Evolutionary conservation across 805 yeast species (phyloP).

Genomic region (Pichia heedii): DNA sequence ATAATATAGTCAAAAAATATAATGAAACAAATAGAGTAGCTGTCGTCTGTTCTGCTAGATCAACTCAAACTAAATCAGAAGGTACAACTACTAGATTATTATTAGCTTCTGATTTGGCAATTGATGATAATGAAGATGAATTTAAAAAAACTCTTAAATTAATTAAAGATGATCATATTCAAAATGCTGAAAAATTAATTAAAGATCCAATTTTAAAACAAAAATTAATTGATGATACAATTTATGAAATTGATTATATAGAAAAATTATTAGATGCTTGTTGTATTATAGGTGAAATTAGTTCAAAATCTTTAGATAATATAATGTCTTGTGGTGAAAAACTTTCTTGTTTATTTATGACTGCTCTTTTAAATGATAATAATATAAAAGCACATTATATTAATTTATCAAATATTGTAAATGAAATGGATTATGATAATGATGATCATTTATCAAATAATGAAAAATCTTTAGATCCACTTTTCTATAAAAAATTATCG

Average conservation of each 20-base stretch:
- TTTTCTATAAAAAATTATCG: slow-evolving; percentile 51
- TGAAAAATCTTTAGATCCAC: slow-evolving; percentile 41
- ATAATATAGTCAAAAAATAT: slow-evolving; percentile 69
- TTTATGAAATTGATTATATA: slow-evolving; percentile 58
- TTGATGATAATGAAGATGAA: slow-evolving; percentile 43
- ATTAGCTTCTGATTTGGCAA: slow-evolving; percentile 73
- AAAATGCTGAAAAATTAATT: slow-evolving; percentile 56
- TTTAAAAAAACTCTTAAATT: slow-evolving; percentile 51
- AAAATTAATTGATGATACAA: slow-evolving; percentile 50
- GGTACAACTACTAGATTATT: slow-evolving; percentile 90
- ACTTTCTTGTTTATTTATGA: slow-evolving; percentile 81
- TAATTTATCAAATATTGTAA: slow-evolving; percentile 64
- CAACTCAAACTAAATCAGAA: slow-evolving; percentile 82
- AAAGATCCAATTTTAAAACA: slow-evolving; percentile 35
- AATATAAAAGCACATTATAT: slow-evolving; percentile 74
- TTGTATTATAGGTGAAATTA: slow-evolving; percentile 83
- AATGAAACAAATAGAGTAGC: slow-evolving; percentile 61
- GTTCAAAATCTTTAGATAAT: slow-evolving; percentile 77
- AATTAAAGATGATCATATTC: slow-evolving; percentile 69
- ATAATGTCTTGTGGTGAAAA: slow-evolving; percentile 94
- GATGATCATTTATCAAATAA: slow-evolving; percentile 21
- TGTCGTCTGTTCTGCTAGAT: slow-evolving; percentile 93
- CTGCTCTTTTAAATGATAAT: slow-evolving; percentile 72
- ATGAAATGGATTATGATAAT: slow-evolving; percentile 28
- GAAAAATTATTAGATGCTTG: slow-evolving; percentile 75